Base-by-base conservation (phyloP, 345 rosid species). In the Eucalyptus rudis region DNA sequence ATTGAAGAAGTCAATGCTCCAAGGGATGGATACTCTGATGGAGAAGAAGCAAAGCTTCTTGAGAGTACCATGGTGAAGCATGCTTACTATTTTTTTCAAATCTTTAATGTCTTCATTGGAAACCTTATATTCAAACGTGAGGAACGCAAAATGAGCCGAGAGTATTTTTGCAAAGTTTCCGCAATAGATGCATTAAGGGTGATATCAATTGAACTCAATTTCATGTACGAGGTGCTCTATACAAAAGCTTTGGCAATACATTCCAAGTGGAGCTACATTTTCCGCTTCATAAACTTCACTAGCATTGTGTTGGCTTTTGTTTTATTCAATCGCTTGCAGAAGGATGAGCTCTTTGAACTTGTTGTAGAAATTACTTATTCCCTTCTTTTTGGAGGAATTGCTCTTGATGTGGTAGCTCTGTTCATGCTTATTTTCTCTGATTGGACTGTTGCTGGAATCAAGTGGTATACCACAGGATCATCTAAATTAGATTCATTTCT, bases 401-500 rank as follows among this genome's bases (percentile, higher is more conserved):
- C 4, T n/a, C 40, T 64, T 64, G 76, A n/a, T 7, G 5, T 27
- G 40, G 15, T 66, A n/a, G 11, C 76, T 66, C 3, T n/a, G 3
- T 66, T 66, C 19, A n/a, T 66, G 79, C 40, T 31, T 22, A 5
- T 66, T 66, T 31, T 4, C 4, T 66, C 40, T 0, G 1, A 66
- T 66, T 13, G 40, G 40, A 1, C 3, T 40, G 1, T 40, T 40
- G 43, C 1, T 40, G 5, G 43, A 40, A 40, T 40, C 43, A 4
- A 40, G 43, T 40, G 43, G 43, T 40, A 40, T 40, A 40, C 4
- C 43, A 40, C 1, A 40, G 43, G 43, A 40, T 40, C 43, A 40
- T 40, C 43, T 15, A 14, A 13, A n/a, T 3, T n/a, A 64, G 0
- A 4, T n/a, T 2, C 20, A 7, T 0, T n/a, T n/a, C 2, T 31